Percentiles rank a stretch among this genome's conserved stretches.
phyloP scores from a whole-genome alignment of 1,284 basidiomycete genomes.

The Tranzscheliella williamsii region DNA sequence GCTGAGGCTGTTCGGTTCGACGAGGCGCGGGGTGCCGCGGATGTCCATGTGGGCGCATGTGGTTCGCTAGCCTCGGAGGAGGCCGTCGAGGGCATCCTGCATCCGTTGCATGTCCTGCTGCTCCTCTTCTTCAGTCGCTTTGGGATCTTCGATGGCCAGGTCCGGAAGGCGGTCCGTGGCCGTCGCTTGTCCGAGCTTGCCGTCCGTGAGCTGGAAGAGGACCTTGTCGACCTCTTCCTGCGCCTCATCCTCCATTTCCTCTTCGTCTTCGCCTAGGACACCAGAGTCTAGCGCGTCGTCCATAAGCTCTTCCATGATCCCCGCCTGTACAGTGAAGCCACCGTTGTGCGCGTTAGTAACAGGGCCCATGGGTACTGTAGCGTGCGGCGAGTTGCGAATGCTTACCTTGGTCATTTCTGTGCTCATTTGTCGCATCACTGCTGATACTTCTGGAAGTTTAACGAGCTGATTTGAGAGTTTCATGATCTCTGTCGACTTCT shows the following conservation, averaged over 20 bases:
- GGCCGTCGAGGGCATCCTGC: slow-evolving; percentile 56
- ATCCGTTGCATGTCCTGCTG: slow-evolving; percentile 54
- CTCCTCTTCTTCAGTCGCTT: slow-evolving; percentile 37
- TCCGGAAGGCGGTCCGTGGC: slow-evolving; percentile 48
- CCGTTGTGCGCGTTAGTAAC: too few relatives aligned
- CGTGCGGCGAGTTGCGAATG: neutral
- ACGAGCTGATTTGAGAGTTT: slow-evolving; percentile 90
- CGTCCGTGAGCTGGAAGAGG: slow-evolving; percentile 90
- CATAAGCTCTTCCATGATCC: slow-evolving; percentile 63
- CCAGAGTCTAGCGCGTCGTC: slow-evolving; percentile 63
- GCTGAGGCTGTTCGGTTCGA: too few relatives aligned
- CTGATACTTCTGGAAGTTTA: slow-evolving; percentile 87
- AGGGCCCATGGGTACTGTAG: too few relatives aligned
- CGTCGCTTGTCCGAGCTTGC: slow-evolving; percentile 67
- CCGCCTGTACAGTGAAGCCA: too few relatives aligned
- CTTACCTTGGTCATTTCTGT: slow-evolving; percentile 92
- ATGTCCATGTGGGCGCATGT: too few relatives aligned
- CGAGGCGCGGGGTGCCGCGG: too few relatives aligned
- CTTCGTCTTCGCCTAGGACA: slow-evolving; percentile 71
- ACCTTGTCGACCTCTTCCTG: slow-evolving; percentile 97
- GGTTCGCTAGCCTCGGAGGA: slow-evolving; percentile 43
- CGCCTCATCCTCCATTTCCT: slow-evolving; percentile 93
- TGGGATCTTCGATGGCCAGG: slow-evolving; percentile 32
- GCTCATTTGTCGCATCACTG: slow-evolving; percentile 93
- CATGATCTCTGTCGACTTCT: slow-evolving; percentile 99